Evolutionary conservation across 2,329 filamentous ascomycete species (phyloP), one percentile per base, ranked within the genome.

Genomic region (Nemania sp.): DNA sequence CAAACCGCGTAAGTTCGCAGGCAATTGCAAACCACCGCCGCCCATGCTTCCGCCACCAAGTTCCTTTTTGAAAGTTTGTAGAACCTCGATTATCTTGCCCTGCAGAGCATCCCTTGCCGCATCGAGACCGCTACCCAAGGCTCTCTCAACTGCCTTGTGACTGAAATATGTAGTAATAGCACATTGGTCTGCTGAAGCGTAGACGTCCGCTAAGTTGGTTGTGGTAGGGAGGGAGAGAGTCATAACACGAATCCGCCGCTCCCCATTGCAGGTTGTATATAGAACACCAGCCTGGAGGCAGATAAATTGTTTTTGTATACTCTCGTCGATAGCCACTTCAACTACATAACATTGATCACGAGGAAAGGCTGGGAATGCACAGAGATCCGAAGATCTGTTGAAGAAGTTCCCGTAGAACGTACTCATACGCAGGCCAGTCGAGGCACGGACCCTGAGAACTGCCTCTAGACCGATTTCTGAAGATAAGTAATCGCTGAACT

Each of bases 381-480:
- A 98, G 35, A 99, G 89, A 82, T 99, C 96, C 18, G 94, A 98
- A 79, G 93, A 97, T 74, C 96, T 89, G 84, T 98, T 99, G 87
- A 99, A 99, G 82, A 99, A 99, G 84, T 99, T 99, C 73, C 96
- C 96, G 80, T 98, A 99, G 82, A 99, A 99, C 1, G 95, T 94
- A 83, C 91, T 97, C 92, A 98, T 98, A 62, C 96, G 90, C 67
- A 99, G 83, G 60, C 96, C 96, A 26, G 94, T 98, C 1, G 94
- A 98, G 20, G 96, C 96, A 73, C 96, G 91, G 45, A 99, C 96
- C 78, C 96, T 92, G 64, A 99, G 90, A 43, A 99, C 96, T 51
- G 96, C 96, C 81, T 99, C 96, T 41, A 99, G 83, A 0, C 95
- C 96, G 77, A 99, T 98, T 80, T 99, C 96, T 0, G 94, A 90